Base-by-base conservation (phyloP, 345 rosid species). In the Mangifera indica region DNA sequence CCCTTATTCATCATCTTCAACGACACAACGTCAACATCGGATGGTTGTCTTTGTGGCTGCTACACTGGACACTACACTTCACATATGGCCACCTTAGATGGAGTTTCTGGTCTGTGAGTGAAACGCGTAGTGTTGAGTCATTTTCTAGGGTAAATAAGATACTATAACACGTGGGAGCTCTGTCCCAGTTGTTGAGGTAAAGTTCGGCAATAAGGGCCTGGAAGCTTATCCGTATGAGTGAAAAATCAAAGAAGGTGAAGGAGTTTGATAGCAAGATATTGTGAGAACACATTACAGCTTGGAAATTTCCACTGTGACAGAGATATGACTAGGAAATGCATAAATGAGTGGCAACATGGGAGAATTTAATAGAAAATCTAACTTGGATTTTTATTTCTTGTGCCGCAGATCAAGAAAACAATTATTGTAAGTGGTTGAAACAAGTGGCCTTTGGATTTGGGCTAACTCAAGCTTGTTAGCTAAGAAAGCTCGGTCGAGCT, bases 111-210 rank as follows among this genome's bases (percentile, higher is more conserved):
- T 32, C 20, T 51, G n/a, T 13, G 13, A 11, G 46, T 2, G 59
- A 29, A 46, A 53, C 32, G 53, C 71, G 20, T 11, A 52, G 5
- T 12, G 2, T 29, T 18, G 42, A 24, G 24, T 49, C 58, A 11
- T 66, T 2, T 17, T 18, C 57, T 17, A 48, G 15, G 20, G 29
- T 62, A 9, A 44, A 42, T 21, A 12, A 42, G 52, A 63, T 11
- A n/a, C 18, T n/a, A 20, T 20, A 7, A 12, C 72, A 55, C 37
- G 53, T 55, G 72, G 34, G 53, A 4, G 4, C 17, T 32, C 45
- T 34, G 71, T 20, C 59, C 52, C 71, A 1, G 29, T 55, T 37
- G 62, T 22, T 42, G 62, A 9, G 32, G 51, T 24, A 55, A 68
- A 68, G 63, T 3, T 9, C 22, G 60, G 52, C 72, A 68, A 7